phyloP scores from a whole-genome alignment of 164 flowering plant genomes.

The Malania oleifera region DNA sequence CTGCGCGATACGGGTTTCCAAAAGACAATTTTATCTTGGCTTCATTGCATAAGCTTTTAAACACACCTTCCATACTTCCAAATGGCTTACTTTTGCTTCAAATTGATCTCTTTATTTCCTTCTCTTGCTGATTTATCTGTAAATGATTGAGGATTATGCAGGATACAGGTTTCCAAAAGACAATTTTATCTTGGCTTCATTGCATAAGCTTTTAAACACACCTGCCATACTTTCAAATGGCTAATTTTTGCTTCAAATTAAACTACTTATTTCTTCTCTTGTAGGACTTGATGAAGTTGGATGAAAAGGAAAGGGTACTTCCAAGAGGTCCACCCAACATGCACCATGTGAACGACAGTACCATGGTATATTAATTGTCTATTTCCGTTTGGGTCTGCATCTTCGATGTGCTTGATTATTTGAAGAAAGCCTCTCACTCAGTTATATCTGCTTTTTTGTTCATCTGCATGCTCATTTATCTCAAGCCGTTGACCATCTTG shows the following conservation, averaged over 20 bases:
- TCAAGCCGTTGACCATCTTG: neutral
- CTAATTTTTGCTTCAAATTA: neutral
- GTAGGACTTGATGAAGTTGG: constrained; percentile 91
- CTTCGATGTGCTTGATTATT: neutral
- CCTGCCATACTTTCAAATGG: neutral
- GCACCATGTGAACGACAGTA: constrained; percentile 73
- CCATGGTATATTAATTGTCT: constrained; percentile 44
- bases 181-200: neutral
- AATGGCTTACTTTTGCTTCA: neutral
- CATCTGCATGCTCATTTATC: neutral
- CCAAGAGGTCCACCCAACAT: constrained; percentile 52
- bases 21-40: neutral
- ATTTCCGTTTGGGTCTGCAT: neutral
- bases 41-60: neutral
- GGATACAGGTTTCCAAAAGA: neutral
- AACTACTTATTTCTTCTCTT: constrained; percentile 8
- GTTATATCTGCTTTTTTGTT: neutral
- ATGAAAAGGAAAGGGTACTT: constrained; percentile 55
- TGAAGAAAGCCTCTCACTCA: neutral
- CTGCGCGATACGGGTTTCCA: neutral
- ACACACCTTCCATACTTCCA: neutral
- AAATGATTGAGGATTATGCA: no score
- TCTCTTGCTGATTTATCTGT: no score
- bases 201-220: neutral
- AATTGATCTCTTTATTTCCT: neutral